phyloP scores from a whole-genome alignment of 1,284 basidiomycete genomes.

The Boletus smithii region DNA sequence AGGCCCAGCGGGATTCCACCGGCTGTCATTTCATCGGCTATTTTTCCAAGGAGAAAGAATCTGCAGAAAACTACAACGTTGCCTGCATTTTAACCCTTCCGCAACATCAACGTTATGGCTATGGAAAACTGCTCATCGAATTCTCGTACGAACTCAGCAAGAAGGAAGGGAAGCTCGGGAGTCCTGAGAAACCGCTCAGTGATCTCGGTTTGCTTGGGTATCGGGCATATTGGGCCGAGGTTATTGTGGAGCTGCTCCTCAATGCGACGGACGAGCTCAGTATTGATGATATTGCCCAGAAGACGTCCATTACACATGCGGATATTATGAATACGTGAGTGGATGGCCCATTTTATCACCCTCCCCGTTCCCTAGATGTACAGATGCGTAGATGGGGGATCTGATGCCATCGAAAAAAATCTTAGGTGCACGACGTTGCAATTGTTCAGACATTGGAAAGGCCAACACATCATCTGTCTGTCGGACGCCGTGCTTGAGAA shows the following conservation, averaged over 20 bases:
- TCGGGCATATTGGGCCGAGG: slow-evolving; percentile 96
- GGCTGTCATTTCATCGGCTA: slow-evolving; percentile 97
- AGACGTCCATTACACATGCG: slow-evolving; percentile 93
- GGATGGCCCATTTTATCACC: slow-evolving; percentile 10
- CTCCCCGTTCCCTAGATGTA: background rate
- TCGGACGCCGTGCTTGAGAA: slow-evolving; percentile 90
- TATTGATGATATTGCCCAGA: slow-evolving; percentile 96
- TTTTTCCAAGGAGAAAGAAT: slow-evolving; percentile 99
- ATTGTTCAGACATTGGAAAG: slow-evolving; percentile 95
- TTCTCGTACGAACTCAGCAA: slow-evolving; percentile 98
- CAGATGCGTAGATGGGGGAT: background rate
- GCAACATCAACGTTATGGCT: slow-evolving; percentile 95
- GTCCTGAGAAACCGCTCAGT: slow-evolving; percentile 95
- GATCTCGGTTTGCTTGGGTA: slow-evolving; percentile 94
- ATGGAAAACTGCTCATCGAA: slow-evolving; percentile 94
- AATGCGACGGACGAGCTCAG: slow-evolving; percentile 75
- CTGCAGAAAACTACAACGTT: slow-evolving; percentile 96
- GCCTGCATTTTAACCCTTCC: slow-evolving; percentile 98
- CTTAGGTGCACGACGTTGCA: slow-evolving; percentile 87
- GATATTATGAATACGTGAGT: slow-evolving; percentile 98
- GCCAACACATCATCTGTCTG: slow-evolving; percentile 90
- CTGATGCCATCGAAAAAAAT: slow-evolving; percentile 13
- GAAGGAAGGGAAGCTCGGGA: slow-evolving; percentile 93
- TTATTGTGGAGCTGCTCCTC: slow-evolving; percentile 89
- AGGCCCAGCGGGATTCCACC: slow-evolving; percentile 83